A percentile compares a stretch with the other conserved stretches of the same genome.
phyloP scores from a whole-genome alignment of 352 stramenopile species.

The Peronospora farinosa region DNA sequence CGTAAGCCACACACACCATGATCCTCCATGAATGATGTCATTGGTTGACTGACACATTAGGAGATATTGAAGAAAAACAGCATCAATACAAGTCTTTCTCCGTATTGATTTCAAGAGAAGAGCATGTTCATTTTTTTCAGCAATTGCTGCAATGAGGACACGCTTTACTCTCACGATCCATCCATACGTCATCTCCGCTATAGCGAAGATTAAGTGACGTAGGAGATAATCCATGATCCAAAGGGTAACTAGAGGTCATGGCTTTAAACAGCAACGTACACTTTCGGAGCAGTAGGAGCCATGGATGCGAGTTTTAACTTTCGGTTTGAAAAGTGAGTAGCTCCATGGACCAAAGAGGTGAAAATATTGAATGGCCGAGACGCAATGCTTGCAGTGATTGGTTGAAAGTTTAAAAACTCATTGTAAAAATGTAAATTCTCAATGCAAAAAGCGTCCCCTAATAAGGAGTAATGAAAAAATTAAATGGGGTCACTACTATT shows the following conservation, averaged over 20 bases:
- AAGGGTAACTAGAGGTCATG: neutral
- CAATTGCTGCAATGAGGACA: neutral
- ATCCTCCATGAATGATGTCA: conserved; percentile 74
- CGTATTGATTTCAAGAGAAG: conserved; percentile 87
- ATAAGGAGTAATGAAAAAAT: neutral
- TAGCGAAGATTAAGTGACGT: conserved; percentile 13
- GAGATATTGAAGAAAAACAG: conserved; percentile 45
- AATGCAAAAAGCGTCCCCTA: too few species aligned
- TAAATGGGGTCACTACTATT: conserved; percentile 50
- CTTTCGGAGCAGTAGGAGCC: conserved; percentile 70
- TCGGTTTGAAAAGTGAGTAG: conserved; percentile 84
- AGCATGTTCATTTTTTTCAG: conserved; percentile 9
- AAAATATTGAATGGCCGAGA: conserved; percentile 37
- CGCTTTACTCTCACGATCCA: conserved; percentile 85
- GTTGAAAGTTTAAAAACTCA: conserved; percentile 25
- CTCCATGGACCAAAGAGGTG: neutral
- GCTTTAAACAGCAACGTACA: conserved; percentile 50
- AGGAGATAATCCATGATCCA: conserved; percentile 53
- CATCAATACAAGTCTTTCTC: conserved; percentile 13
- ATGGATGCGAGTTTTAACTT: conserved; percentile 73
- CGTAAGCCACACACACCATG: conserved; percentile 68
- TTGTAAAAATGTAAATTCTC: neutral
- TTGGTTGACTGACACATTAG: conserved; percentile 44
- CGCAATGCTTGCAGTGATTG: conserved; percentile 19
- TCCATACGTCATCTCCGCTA: conserved; percentile 34